phyloP scores from a whole-genome alignment of 2,329 filamentous ascomycete genomes.

The Penicillium concentricum region DNA sequence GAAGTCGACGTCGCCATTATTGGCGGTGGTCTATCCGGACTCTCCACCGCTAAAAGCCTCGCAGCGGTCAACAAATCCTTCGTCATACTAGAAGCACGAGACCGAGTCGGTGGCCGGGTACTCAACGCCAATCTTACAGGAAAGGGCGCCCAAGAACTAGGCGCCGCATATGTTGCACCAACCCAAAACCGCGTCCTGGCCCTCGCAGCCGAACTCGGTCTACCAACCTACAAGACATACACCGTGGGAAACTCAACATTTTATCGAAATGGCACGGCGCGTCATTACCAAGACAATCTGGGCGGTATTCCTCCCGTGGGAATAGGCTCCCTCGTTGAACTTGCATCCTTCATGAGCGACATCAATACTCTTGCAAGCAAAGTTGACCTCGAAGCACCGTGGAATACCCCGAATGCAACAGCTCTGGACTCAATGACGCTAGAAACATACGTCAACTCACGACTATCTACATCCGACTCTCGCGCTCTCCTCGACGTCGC shows the following conservation, averaged over 20 bases:
- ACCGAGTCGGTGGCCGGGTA: conserved; percentile 20
- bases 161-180: conserved; percentile 27
- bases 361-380: conserved; percentile 1
- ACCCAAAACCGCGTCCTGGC: conserved; percentile 24
- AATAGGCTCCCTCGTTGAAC: not conserved
- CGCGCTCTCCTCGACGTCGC: not conserved
- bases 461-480: conserved; percentile 7
- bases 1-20: conserved; percentile 4
- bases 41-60: conserved; percentile 8
- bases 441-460: conserved; percentile 1
- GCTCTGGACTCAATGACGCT: conserved; percentile 1
- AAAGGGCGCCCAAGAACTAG: conserved; percentile 23
- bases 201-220: conserved; percentile 18
- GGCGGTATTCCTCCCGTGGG: conserved; percentile 3
- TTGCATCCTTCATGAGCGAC: conserved; percentile 2
- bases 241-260: conserved; percentile 4
- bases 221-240: conserved; percentile 20
- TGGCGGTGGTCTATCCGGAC: not conserved
- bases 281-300: not conserved
- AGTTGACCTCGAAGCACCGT: conserved; percentile 1
- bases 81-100: conserved; percentile 17
- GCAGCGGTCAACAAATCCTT: conserved; percentile 8
- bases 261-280: not conserved
- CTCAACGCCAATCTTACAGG: conserved; percentile 12
- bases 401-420: conserved; percentile 1